Evolutionary conservation across 164 flowering plant genomes (phyloP).

Genomic region (Annona squamosa): DNA sequence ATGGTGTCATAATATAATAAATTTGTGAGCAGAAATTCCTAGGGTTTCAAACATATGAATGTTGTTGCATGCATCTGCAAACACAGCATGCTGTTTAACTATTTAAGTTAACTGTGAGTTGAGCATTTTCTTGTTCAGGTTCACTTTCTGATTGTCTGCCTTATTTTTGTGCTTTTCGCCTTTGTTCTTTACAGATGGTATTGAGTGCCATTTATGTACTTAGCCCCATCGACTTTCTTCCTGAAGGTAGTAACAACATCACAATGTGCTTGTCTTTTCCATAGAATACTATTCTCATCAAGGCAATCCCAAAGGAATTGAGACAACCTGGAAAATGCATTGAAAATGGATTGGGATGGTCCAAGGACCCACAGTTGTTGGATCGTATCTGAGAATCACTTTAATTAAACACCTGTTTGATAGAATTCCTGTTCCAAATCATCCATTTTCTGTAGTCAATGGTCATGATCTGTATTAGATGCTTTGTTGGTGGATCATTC

Average conservation of each 20-base stretch:
- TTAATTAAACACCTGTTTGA: neutral
- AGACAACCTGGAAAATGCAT: neutral
- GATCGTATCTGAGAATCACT: neutral
- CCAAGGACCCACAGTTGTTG: neutral
- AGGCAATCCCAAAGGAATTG: neutral
- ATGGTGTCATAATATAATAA: too few species aligned
- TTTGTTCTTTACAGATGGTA: slow-evolving; percentile 42
- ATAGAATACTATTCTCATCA: neutral
- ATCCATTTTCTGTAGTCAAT: neutral
- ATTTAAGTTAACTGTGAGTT: neutral
- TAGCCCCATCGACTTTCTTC: slow-evolving; percentile 86
- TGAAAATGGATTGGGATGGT: neutral
- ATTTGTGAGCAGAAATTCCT: too few species aligned
- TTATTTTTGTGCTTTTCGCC: neutral
- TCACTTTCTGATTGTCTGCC: neutral
- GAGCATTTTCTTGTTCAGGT: neutral
- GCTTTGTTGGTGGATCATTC: too few species aligned
- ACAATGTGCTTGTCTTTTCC: neutral
- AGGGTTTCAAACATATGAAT: too few species aligned
- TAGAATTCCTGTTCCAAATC: neutral
- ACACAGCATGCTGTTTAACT: too few species aligned
- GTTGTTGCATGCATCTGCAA: too few species aligned
- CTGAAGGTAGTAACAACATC: slow-evolving; percentile 57
- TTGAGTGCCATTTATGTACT: slow-evolving; percentile 53
- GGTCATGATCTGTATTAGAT: too few species aligned